Evolutionary conservation across 495 filamentous ascomycete species (phyloP), one percentile per base, ranked within the genome.

Genomic region (Beverwykella pulmonaria): DNA sequence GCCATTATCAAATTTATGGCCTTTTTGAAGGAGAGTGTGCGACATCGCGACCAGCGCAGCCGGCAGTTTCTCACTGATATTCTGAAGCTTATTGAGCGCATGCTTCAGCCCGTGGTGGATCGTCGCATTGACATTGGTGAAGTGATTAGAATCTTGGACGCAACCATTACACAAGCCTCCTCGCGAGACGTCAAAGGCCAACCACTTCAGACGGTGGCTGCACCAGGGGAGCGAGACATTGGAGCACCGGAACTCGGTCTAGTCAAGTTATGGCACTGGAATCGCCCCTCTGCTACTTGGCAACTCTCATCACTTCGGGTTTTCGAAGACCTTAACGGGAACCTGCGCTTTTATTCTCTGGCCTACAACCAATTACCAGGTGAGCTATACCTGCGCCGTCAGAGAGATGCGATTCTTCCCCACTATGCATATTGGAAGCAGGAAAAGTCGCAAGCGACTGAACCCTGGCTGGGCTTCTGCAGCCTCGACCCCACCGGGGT

Each of bases 61-160:
- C 32, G 53, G 44, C 27, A 25, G 17, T 65, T 65, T 52, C 41
- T 65, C 14, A 10, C 12, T 2, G 23, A 41, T 12, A 34, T 65
- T 34, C 20, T 65, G 10, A 15, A 58, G 3, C 54, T 65, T 10
- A 53, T 59, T 30, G 22, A 41, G 9, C 29, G 23, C n/a, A 65
- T 65, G 63, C 54, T 65, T 17, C 23, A 59, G 22, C 39, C 46
- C 26, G 34, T 49, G 9, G 36, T 46, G 5, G 63, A 59, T 15
- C 19, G 39, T 23, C 39, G 63, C 9, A 59, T 65, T 30, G 63
- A 65, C 48, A 59, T 65, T 39, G 54, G 25, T 10, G 63, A 48
- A 14, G 63, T 65, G 14, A 46, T 65, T 17, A 41, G 63, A 7
- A 47, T 23, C 10, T 44, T 65, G 20, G 9, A 25, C 14, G 52